A percentile compares a stretch with the other conserved stretches of the same genome.
Conservation (phyloP, 2,329 filamentous ascomycete species). For the Diaporthe sp. region DNA sequence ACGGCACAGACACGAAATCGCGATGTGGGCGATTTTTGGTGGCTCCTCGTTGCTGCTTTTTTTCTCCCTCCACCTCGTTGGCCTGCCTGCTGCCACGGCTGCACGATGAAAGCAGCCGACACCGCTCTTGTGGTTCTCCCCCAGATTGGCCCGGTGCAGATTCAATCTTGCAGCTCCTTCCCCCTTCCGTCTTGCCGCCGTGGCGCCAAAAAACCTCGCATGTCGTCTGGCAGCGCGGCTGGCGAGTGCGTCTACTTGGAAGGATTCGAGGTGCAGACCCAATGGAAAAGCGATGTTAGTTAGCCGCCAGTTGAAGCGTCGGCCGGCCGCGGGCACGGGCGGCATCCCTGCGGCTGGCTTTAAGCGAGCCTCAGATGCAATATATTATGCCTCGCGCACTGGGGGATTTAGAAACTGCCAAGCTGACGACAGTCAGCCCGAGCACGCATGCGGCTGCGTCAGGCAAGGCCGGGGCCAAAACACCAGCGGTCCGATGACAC, state of each 20-base stretch:
- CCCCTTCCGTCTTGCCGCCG: not conserved
- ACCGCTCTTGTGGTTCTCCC: not conserved
- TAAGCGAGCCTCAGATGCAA: slow-evolving; percentile 25
- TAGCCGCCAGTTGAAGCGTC: slow-evolving; percentile 17
- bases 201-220: slow-evolving; percentile 10
- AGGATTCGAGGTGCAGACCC: not conserved
- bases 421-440: slow-evolving; percentile 21
- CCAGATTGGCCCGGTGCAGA: slow-evolving; percentile 4
- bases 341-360: slow-evolving; percentile 19
- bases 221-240: slow-evolving; percentile 30
- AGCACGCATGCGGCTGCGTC: slow-evolving; percentile 15
- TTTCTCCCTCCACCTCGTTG: not conserved
- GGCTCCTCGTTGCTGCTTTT: not conserved
- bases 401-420: slow-evolving; percentile 15
- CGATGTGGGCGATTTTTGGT: not conserved
- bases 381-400: slow-evolving; percentile 19
- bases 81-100: not conserved
- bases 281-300: slow-evolving; percentile 5
- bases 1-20: slow-evolving; percentile 17
- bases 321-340: slow-evolving; percentile 6
- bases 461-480: not conserved
- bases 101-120: not conserved
- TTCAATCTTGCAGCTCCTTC: not conserved
- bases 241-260: not conserved
- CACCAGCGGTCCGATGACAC: not conserved